phyloP scores from a whole-genome alignment of 164 flowering plant species.

The Magnolia changhungtana region DNA sequence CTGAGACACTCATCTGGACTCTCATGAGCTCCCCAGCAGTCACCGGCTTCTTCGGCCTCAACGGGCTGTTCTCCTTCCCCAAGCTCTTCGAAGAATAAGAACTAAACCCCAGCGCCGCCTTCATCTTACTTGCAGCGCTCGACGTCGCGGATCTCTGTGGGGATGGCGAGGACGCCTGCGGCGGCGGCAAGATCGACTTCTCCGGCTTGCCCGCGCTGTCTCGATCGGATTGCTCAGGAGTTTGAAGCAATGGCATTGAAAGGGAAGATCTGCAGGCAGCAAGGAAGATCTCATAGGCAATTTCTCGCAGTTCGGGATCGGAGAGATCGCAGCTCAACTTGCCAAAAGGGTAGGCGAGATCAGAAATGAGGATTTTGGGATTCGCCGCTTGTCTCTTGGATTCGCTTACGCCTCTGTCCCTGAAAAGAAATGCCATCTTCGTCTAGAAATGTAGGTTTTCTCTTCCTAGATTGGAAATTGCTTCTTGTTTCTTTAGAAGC shows the following conservation, averaged over 20 bases:
- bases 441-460: constrained; percentile 1
- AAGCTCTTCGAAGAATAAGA: constrained; percentile 16
- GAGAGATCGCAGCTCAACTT: constrained; percentile 50
- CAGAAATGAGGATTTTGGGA: constrained; percentile 16
- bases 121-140: constrained; percentile 70
- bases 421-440: constrained; percentile 63
- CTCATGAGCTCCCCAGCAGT: constrained; percentile 77
- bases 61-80: constrained; percentile 24
- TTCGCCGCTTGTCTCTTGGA: constrained; percentile 42
- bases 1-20: constrained; percentile 76
- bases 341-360: constrained; percentile 61
- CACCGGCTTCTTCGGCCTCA: constrained; percentile 35
- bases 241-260: constrained; percentile 56
- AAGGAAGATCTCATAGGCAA: constrained; percentile 82
- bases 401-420: constrained; percentile 57
- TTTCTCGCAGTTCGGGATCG: constrained; percentile 59
- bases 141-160: constrained; percentile 63
- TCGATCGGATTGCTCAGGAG: constrained; percentile 18
- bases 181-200: constrained; percentile 19
- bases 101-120: constrained; percentile 66
- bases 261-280: constrained; percentile 65
- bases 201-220: constrained; percentile 11
- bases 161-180: constrained; percentile 25
- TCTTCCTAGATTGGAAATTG: background rate
- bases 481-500: background rate